These are phyloP conservation scores for Tilletiaria anomala DNA, from an alignment of 1,284 basidiomycete genomes.

Conservation along the genomic window DNA sequence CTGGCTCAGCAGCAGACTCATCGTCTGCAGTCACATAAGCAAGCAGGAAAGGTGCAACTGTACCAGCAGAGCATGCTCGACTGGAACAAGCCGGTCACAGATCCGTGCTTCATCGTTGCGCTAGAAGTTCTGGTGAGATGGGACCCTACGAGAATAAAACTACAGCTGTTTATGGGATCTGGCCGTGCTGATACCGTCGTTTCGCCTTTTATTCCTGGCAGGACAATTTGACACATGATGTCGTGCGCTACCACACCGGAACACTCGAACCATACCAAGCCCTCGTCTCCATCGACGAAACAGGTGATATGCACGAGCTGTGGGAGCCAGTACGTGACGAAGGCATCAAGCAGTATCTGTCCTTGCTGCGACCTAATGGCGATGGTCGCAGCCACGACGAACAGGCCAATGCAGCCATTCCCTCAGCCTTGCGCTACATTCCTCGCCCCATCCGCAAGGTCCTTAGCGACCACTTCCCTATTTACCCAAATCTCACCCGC, in stretches of 20 bases:
- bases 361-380: conserved; percentile 8
- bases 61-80: conserved; percentile 73
- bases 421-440: conserved; percentile 50
- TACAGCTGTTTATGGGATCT: too few species aligned
- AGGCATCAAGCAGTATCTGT: conserved; percentile 55
- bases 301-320: conserved; percentile 71
- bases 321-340: conserved; percentile 77
- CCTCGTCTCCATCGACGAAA: conserved; percentile 61
- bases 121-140: conserved; percentile 84
- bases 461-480: conserved; percentile 38
- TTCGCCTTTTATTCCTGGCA: too few species aligned
- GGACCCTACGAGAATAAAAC: too few species aligned
- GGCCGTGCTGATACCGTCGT: background rate
- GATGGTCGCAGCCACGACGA: conserved; percentile 42
- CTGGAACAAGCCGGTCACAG: conserved; percentile 60
- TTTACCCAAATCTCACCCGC: conserved; percentile 76
- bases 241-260: conserved; percentile 70
- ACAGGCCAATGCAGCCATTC: conserved; percentile 40
- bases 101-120: conserved; percentile 82
- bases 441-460: conserved; percentile 40
- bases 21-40: conserved; percentile 15
- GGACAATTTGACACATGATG: conserved; percentile 96
- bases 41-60: conserved; percentile 51
- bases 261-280: conserved; percentile 66
- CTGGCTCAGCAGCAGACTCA: conserved; percentile 57